Conservation (phyloP, 2,329 filamentous ascomycete genomes). For the Podosphaera aphanis region DNA sequence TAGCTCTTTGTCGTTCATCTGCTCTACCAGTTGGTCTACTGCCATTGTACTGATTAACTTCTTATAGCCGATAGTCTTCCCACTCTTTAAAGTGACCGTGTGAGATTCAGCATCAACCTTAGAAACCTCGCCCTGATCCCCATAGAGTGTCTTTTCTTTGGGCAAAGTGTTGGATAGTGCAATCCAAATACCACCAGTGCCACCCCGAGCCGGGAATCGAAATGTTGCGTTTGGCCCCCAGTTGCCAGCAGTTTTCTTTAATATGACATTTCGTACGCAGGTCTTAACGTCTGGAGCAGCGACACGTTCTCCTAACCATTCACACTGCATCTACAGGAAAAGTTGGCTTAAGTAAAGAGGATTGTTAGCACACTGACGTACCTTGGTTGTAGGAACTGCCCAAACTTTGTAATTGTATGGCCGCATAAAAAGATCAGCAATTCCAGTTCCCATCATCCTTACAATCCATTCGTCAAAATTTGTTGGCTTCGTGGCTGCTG, state of each 20-base stretch:
- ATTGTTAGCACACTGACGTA: constrained; percentile 18
- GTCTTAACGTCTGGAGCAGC: constrained; percentile 89
- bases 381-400: constrained; percentile 93
- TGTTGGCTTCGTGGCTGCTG: constrained; percentile 76
- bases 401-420: constrained; percentile 99
- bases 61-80: constrained; percentile 72
- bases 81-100: constrained; percentile 58
- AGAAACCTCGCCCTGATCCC: constrained; percentile 59
- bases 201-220: constrained; percentile 86
- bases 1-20: constrained; percentile 72
- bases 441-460: constrained; percentile 67
- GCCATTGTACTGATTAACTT: constrained; percentile 93
- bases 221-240: constrained; percentile 98
- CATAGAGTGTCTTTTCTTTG: constrained; percentile 75
- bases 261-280: constrained; percentile 79
- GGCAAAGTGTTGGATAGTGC: constrained; percentile 84
- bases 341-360: not conserved
- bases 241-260: constrained; percentile 86
- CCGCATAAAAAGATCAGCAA: constrained; percentile 93
- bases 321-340: constrained; percentile 68
- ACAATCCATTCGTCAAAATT: constrained; percentile 98
- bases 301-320: constrained; percentile 96
- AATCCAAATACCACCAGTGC: constrained; percentile 97
- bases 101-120: constrained; percentile 75
- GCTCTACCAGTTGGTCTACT: constrained; percentile 67